Evolutionary conservation across 805 yeast genomes (phyloP).

Genomic region (Debaryomyces hansenii): DNA sequence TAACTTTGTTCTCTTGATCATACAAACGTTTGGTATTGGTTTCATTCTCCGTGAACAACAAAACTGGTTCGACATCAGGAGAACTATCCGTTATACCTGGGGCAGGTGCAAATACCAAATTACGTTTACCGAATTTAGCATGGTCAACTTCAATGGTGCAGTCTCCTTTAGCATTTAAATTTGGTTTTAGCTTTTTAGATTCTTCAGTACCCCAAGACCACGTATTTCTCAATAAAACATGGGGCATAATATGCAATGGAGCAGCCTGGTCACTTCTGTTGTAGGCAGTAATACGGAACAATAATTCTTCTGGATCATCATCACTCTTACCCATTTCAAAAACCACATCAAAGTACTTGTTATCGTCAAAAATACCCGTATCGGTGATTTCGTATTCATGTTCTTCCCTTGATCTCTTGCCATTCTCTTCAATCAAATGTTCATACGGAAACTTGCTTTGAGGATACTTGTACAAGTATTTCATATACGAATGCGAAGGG

Average conservation of each 20-base stretch:
- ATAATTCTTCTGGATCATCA: conserved; percentile 75
- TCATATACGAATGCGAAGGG: conserved; percentile 91
- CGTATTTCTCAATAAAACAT: conserved; percentile 79
- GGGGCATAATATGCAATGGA: conserved; percentile 87
- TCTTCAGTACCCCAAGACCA: conserved; percentile 87
- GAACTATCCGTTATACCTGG: conserved; percentile 65
- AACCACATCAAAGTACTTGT: conserved; percentile 81
- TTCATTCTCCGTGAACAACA: conserved; percentile 87
- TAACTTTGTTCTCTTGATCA: conserved; percentile 53
- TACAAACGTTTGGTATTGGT: conserved; percentile 73
- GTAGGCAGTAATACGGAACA: conserved; percentile 83
- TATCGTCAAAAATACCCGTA: conserved; percentile 70
- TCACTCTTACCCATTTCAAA: conserved; percentile 89
- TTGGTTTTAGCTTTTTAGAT: conserved; percentile 48
- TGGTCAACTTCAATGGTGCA: conserved; percentile 61
- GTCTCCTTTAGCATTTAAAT: conserved; percentile 37
- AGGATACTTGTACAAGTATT: conserved; percentile 91
- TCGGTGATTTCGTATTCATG: conserved; percentile 82
- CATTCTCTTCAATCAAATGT: conserved; percentile 66
- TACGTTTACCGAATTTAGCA: conserved; percentile 66
- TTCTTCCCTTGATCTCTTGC: conserved; percentile 62
- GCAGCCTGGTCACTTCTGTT: conserved; percentile 82
- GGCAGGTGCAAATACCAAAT: conserved; percentile 74
- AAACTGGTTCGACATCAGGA: conserved; percentile 70
- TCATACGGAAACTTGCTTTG: conserved; percentile 81